A percentile compares a stretch with the other conserved stretches of the same genome.
Evolutionary conservation across 2,329 filamentous ascomycete genomes (phyloP).

Genomic region (Madurella fahalii): DNA sequence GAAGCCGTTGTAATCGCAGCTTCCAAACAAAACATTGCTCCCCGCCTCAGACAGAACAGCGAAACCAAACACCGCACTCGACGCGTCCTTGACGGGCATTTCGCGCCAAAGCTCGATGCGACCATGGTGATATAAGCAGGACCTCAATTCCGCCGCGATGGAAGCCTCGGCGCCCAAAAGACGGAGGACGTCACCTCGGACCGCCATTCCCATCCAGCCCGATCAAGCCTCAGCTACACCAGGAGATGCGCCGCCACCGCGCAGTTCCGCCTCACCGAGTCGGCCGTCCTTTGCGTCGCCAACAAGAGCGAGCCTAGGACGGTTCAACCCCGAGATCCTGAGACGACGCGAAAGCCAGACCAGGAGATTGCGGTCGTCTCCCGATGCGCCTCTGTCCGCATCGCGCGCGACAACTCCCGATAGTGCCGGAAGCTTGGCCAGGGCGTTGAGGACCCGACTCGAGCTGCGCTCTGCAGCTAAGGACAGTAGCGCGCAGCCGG

Average conservation of each 20-base stretch:
- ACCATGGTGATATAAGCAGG: slow-evolving; percentile 16
- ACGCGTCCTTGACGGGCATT: slow-evolving; percentile 18
- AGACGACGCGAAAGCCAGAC: slow-evolving; percentile 38
- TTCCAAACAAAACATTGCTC: slow-evolving; percentile 16
- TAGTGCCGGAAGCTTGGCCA: slow-evolving; percentile 16
- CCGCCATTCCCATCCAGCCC: slow-evolving; percentile 37
- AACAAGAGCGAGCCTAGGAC: slow-evolving; percentile 59
- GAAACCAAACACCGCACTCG: slow-evolving; percentile 1
- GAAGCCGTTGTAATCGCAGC: neutral
- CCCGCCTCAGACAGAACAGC: neutral
- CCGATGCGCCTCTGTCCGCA: slow-evolving; percentile 13
- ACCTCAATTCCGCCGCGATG: slow-evolving; percentile 33
- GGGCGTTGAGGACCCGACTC: slow-evolving; percentile 29
- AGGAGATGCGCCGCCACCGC: slow-evolving; percentile 35
- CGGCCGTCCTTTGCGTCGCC: slow-evolving; percentile 63
- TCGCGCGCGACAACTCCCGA: slow-evolving; percentile 22
- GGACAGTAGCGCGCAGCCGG: neutral
- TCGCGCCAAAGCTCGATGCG: slow-evolving; percentile 3
- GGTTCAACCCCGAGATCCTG: slow-evolving; percentile 57
- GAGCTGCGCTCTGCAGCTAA: slow-evolving; percentile 26
- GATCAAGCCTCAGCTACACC: slow-evolving; percentile 15
- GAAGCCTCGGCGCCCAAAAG: slow-evolving; percentile 60
- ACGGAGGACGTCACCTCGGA: slow-evolving; percentile 57
- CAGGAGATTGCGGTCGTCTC: slow-evolving; percentile 14
- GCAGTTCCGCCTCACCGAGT: slow-evolving; percentile 25